phyloP scores from a whole-genome alignment of 164 flowering plant species.

The Kingdonia uniflora region DNA sequence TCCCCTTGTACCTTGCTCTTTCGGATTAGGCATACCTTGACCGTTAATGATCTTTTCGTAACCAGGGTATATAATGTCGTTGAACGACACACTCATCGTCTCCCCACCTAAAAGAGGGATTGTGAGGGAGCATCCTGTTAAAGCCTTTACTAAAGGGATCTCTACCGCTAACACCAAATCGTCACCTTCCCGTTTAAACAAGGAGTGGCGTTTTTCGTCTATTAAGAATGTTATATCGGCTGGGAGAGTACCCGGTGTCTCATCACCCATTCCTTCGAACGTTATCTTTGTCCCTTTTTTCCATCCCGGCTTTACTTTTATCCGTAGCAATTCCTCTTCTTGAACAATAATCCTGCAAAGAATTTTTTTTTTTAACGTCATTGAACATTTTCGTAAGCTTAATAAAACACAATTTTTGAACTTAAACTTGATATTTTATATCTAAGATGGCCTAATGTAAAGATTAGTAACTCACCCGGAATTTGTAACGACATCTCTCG shows the following conservation, averaged over 20 bases:
- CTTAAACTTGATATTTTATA: no score
- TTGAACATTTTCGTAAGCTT: no score
- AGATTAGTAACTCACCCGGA: slow-evolving; percentile 27
- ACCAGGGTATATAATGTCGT: slow-evolving; percentile 54
- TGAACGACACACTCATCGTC: slow-evolving; percentile 32
- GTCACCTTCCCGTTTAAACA: slow-evolving; percentile 52
- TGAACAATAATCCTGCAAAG: slow-evolving; percentile 33
- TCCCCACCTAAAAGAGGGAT: slow-evolving; percentile 64
- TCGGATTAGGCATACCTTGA: slow-evolving; percentile 66
- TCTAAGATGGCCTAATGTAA: not conserved
- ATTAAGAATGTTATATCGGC: slow-evolving; percentile 56
- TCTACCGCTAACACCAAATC: slow-evolving; percentile 52
- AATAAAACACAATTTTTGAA: no score
- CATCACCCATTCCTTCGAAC: slow-evolving; percentile 67
- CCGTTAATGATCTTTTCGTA: slow-evolving; percentile 49
- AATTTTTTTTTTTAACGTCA: no score
- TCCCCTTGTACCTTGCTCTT: slow-evolving; percentile 42
- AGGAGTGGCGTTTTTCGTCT: slow-evolving; percentile 50
- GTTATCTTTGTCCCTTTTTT: slow-evolving; percentile 64
- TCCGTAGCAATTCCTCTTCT: slow-evolving; percentile 49
- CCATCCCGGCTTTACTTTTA: slow-evolving; percentile 83
- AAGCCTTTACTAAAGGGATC: slow-evolving; percentile 62
- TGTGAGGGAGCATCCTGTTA: slow-evolving; percentile 48
- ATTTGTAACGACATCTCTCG: slow-evolving; percentile 38
- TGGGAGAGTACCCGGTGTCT: slow-evolving; percentile 48